These are phyloP conservation scores for Reutealis trisperma DNA, from an alignment of 345 rosid species.

Conservation along the genomic window DNA sequence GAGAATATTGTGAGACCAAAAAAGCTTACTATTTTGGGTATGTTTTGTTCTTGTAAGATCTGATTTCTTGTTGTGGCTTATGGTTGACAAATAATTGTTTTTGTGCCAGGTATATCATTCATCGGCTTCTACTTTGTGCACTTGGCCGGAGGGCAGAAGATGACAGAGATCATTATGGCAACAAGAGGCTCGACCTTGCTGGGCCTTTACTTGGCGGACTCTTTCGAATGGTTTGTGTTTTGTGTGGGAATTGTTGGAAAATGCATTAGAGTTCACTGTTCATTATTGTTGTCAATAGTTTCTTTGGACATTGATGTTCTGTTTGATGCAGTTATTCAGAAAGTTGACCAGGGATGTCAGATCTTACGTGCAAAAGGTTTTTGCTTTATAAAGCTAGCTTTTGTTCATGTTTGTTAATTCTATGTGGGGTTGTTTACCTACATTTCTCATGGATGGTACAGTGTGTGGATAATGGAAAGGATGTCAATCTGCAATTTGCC, in stretches of 20 bases:
- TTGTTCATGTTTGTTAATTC: neutral
- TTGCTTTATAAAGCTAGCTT: slow-evolving; percentile 21
- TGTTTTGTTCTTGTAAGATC: slow-evolving; percentile 10
- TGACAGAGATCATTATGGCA: slow-evolving; percentile 98
- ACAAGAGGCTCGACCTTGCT: slow-evolving; percentile 99
- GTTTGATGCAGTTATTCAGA: slow-evolving; percentile 76
- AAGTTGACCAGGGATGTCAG: slow-evolving; percentile 94
- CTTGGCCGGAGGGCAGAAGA: slow-evolving; percentile 95
- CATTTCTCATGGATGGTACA: slow-evolving; percentile 36
- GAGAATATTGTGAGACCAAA: slow-evolving; percentile 90
- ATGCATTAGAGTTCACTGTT: neutral
- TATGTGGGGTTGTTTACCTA: slow-evolving; percentile 17
- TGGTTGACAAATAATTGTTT: slow-evolving; percentile 7
- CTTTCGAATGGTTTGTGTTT: slow-evolving; percentile 85
- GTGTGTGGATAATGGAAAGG: slow-evolving; percentile 98
- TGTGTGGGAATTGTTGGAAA: neutral
- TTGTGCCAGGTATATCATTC: slow-evolving; percentile 69
- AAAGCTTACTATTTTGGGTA: slow-evolving; percentile 99
- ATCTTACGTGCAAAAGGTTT: slow-evolving; percentile 94
- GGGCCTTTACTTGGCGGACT: slow-evolving; percentile 98
- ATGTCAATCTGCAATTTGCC: slow-evolving; percentile 92
- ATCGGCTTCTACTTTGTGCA: slow-evolving; percentile 91
- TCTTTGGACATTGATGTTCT: slow-evolving; percentile 6
- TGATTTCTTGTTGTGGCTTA: slow-evolving; percentile 16
- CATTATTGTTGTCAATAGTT: neutral